A percentile compares a stretch with the other conserved stretches of the same genome.
Evolutionary conservation across 108 stramenopile genomes (phyloP).

Genomic region (Asterionellopsis glacialis): DNA sequence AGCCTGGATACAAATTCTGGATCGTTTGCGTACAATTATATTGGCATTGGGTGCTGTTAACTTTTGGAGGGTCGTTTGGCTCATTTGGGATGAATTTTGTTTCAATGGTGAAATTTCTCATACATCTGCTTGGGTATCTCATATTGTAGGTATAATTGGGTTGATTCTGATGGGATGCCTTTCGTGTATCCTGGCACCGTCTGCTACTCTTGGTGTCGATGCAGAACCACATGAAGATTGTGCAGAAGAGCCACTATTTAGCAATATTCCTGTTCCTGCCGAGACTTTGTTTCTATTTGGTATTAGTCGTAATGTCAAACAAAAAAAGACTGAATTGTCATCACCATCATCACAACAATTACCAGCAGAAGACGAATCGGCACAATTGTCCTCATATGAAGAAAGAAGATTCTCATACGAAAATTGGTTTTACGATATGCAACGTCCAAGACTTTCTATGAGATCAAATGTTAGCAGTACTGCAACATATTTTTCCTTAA

Average conservation of each 20-base stretch:
- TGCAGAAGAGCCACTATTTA: constrained; percentile 29
- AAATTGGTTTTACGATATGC: no score
- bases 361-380: no score
- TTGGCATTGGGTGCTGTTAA: constrained; percentile 21
- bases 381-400: no score
- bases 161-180: constrained; percentile 22
- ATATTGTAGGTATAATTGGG: constrained; percentile 11
- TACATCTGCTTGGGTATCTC: constrained; percentile 12
- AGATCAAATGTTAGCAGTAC: no score
- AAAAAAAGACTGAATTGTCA: no score
- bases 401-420: no score
- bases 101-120: constrained; percentile 2
- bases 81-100: constrained; percentile 29
- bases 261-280: constrained; percentile 18
- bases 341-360: no score
- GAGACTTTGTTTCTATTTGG: constrained; percentile 16
- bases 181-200: constrained; percentile 23
- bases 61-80: constrained; percentile 27
- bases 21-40: constrained; percentile 15
- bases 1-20: constrained; percentile 1
- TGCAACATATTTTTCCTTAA: no score
- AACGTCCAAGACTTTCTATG: no score
- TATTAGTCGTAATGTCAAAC: constrained; percentile 16
- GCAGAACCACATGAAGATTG: constrained; percentile 15
- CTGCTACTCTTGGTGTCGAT: constrained; percentile 29